phyloP scores from a whole-genome alignment of 2,329 filamentous ascomycete species.

The Venturia oleaginea region DNA sequence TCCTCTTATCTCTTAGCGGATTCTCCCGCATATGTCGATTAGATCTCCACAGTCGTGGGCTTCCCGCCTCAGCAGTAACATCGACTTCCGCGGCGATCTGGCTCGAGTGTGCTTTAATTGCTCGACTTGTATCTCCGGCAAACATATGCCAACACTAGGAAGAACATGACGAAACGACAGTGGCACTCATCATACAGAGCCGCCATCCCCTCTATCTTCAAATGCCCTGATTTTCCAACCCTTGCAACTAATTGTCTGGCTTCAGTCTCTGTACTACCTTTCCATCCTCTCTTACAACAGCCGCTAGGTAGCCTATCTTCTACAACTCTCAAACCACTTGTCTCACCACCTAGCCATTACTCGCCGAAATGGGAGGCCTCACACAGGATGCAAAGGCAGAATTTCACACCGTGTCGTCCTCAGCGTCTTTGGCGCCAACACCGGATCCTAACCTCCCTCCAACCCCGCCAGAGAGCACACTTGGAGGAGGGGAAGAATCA shows the following conservation, averaged over 20 bases:
- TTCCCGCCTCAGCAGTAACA: neutral
- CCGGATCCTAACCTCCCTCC: constrained; percentile 1
- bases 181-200: neutral
- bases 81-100: constrained; percentile 4
- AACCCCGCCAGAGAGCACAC: constrained; percentile 12
- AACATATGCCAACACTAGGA: neutral
- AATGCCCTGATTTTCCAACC: neutral
- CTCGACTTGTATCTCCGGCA: neutral
- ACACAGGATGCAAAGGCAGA: neutral
- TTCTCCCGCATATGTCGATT: neutral
- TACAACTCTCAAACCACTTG: neutral
- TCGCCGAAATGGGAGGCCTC: neutral
- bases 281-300: neutral
- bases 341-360: neutral
- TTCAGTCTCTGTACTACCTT: neutral
- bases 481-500: neutral
- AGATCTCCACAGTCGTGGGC: neutral
- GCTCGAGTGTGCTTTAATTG: neutral
- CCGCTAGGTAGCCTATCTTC: neutral
- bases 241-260: neutral
- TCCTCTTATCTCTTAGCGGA: constrained; percentile 1
- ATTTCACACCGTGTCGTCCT: neutral
- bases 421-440: neutral
- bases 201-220: neutral
- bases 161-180: neutral